A percentile compares a stretch with the other conserved stretches of the same genome.
Evolutionary conservation across 352 stramenopile species (phyloP).

Genomic region (Phytopythium boreale): DNA sequence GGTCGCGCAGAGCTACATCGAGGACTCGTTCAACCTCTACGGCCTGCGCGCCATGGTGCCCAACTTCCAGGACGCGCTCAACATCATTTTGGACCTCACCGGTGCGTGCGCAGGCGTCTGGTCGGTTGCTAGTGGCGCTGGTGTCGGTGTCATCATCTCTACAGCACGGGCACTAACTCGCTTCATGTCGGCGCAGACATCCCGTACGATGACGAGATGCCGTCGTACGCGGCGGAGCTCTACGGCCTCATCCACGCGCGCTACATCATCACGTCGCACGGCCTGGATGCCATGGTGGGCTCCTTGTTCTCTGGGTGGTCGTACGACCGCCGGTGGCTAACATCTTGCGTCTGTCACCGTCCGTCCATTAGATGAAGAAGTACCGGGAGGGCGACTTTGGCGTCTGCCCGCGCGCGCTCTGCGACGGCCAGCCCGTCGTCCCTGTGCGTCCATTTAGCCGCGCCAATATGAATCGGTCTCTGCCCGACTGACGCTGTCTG

Average conservation of each 20-base stretch:
- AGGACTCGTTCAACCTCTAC: slow-evolving; percentile 94
- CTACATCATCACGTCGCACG: slow-evolving; percentile 89
- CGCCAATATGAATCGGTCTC: background rate
- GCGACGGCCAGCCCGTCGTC: slow-evolving; percentile 79
- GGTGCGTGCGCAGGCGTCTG: slow-evolving; percentile 23
- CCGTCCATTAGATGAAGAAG: slow-evolving; percentile 69
- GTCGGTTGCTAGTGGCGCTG: background rate
- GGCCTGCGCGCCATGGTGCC: slow-evolving; percentile 85
- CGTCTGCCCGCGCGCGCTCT: slow-evolving; percentile 80
- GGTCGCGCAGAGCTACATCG: slow-evolving; percentile 90
- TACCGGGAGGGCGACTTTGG: slow-evolving; percentile 89
- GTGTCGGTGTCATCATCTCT: background rate
- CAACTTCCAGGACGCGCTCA: slow-evolving; percentile 90
- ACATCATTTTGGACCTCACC: slow-evolving; percentile 91
- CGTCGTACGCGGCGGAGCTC: slow-evolving; percentile 83
- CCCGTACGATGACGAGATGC: slow-evolving; percentile 86
- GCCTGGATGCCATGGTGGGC: slow-evolving; percentile 83
- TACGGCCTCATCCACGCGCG: slow-evolving; percentile 88
- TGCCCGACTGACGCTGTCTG: background rate
- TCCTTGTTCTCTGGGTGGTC: background rate
- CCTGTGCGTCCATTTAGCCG: slow-evolving; percentile 32
- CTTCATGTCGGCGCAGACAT: slow-evolving; percentile 50
- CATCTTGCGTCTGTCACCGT: slow-evolving; percentile 5
- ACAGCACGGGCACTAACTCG: background rate
- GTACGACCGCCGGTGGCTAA: background rate